Conservation (phyloP, 2,329 filamentous ascomycete species). For the Aspergillus versicolor region DNA sequence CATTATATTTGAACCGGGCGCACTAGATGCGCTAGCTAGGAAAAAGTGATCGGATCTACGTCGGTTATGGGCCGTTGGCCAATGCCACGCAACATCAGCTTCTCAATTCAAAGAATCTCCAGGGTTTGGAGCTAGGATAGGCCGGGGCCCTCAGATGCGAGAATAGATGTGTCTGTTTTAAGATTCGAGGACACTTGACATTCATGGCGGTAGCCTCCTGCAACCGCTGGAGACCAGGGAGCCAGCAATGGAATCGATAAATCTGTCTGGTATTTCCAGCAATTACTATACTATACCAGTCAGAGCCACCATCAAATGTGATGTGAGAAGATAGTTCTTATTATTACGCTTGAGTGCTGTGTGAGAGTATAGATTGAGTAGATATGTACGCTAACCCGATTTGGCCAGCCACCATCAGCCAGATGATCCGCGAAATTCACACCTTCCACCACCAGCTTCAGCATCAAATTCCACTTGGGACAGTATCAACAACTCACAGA, state of each 20-base stretch:
- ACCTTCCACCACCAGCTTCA: not conserved
- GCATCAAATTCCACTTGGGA: not conserved
- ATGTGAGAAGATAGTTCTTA: not conserved
- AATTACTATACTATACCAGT: not conserved
- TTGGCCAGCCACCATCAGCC: not conserved
- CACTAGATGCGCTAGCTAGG: too few relatives aligned
- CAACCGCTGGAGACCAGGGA: too few relatives aligned
- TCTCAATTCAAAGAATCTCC: too few relatives aligned
- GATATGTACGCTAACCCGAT: conserved; percentile 7
- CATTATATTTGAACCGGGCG: too few relatives aligned
- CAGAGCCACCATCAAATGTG: not conserved
- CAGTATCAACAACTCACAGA: not conserved
- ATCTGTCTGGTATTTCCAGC: not conserved
- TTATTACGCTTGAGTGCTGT: not conserved
- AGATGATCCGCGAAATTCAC: conserved; percentile 8
- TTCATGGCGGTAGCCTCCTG: too few relatives aligned
- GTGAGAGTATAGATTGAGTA: not conserved
- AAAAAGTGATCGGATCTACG: too few relatives aligned
- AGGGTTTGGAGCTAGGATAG: too few relatives aligned
- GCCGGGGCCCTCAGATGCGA: too few relatives aligned
- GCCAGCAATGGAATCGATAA: not conserved
- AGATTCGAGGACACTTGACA: too few relatives aligned
- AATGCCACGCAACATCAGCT: too few relatives aligned
- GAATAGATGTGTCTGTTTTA: too few relatives aligned
- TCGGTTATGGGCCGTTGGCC: too few relatives aligned